Base-by-base conservation (phyloP, 2,329 filamentous ascomycete species). In the Claviceps sp. region DNA sequence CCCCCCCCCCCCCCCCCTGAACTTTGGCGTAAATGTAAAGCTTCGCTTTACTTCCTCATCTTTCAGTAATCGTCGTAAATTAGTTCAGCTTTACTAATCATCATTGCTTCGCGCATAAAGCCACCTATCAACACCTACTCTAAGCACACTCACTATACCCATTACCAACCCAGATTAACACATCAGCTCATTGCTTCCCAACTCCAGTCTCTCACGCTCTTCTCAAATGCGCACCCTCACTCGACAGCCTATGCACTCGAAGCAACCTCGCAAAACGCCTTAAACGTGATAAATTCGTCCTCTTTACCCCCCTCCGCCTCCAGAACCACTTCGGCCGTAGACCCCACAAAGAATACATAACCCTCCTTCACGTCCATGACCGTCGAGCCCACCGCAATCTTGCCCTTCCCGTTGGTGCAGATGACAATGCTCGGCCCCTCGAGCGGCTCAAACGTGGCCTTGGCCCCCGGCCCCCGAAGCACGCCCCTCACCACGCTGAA, bases 401-500 rank as follows among this genome's bases (percentile, higher is more conserved):
- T 89, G 19, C 93, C 93, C 57, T 77, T 77, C 13, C 93, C 93
- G 44, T 76, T 74, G 0, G 91, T 97, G 70, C 89, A 95, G 55
- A 98, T 93, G 57, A 97, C 68, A 60, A 98, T 89, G 65, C 89
- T 95, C 0, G 93, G 93, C 0, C 93, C 93, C 6, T 85, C 81
- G 48, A 98, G 80, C 0, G 82, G 77, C 56, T 95, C 90, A 61
- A 98, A 95, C 0, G 87, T 95, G 0, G 82, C 89, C 69, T 95
- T 95, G 34, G 87, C 81, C 2, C 82, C 85, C 0, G 75, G 73
- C 17, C 74, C 75, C 58, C 84, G 85, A 39, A 98, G 73, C 11
- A 85, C 79, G 0, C 87, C 85, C 62, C 88, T 84, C 47, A 96
- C 81, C 16, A 98, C 91, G 58, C 83, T 85, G 68, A 98, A 98